These are phyloP conservation scores for Phytophthora pseudosyringae DNA, from an alignment of 352 stramenopile genomes.

Conservation along the genomic window DNA sequence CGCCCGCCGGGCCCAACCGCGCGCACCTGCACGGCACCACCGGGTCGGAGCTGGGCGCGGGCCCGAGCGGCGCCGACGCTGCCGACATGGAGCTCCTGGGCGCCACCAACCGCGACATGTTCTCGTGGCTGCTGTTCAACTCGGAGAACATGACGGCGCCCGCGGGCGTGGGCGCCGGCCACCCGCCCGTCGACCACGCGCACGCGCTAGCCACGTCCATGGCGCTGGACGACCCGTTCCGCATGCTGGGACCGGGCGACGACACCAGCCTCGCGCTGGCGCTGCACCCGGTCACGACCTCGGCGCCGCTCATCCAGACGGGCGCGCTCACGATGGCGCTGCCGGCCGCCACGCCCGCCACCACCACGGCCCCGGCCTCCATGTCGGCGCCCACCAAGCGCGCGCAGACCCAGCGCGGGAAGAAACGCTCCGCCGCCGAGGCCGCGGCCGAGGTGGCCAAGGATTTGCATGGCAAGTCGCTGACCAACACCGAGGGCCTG, in stretches of 20 bases:
- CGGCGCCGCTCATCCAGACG: constrained; percentile 34
- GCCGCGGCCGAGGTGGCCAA: constrained; percentile 43
- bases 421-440: constrained; percentile 59
- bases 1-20: constrained; percentile 28
- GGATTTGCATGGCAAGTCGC: constrained; percentile 36
- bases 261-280: constrained; percentile 48
- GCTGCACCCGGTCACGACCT: constrained; percentile 32
- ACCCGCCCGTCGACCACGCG: constrained; percentile 14
- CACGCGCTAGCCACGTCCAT: constrained; percentile 39
- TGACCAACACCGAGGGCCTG: constrained; percentile 67
- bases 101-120: constrained; percentile 82
- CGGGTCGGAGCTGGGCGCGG: constrained; percentile 17
- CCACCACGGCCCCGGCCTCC: constrained; percentile 15
- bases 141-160: constrained; percentile 83
- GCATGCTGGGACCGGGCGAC: constrained; percentile 55
- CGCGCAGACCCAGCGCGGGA: constrained; percentile 42
- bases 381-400: constrained; percentile 37
- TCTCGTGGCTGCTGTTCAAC: constrained; percentile 88
- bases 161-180: constrained; percentile 14
- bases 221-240: constrained; percentile 69
- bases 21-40: constrained; percentile 6
- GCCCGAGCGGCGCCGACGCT: constrained; percentile 22
- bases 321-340: constrained; percentile 32
- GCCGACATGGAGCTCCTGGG: constrained; percentile 74
- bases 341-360: constrained; percentile 25